Conservation (phyloP, 192 early-diverging fungal species). For the Coemansia sp. region DNA sequence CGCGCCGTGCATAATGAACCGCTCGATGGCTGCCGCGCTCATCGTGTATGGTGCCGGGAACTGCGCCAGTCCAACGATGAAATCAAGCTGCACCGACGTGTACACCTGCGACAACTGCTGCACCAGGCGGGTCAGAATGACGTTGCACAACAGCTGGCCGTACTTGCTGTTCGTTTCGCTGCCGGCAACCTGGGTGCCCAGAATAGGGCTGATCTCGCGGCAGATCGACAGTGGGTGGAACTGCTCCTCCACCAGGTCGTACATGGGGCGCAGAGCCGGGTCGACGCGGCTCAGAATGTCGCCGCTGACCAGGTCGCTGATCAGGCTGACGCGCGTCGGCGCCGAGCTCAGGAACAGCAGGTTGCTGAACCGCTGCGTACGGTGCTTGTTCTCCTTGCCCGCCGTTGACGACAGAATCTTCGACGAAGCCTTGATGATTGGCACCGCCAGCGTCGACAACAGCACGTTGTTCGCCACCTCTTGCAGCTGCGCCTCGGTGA, state of each 20-base stretch:
- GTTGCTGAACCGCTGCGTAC: conserved; percentile 75
- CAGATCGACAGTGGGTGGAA: conserved; percentile 99
- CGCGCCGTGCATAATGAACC: conserved; percentile 98
- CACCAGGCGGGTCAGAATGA: conserved; percentile 94
- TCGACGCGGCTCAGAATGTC: conserved; percentile 81
- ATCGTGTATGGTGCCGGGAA: conserved; percentile 87
- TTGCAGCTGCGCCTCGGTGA: conserved; percentile 83
- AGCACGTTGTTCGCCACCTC: conserved; percentile 90
- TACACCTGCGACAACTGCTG: conserved; percentile 99
- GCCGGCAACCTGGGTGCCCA: conserved; percentile 63
- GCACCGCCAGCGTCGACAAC: conserved; percentile 92
- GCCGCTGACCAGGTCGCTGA: conserved; percentile 88
- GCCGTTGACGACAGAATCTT: conserved; percentile 68
- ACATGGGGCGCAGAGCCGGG: conserved; percentile 88
- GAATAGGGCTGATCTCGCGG: conserved; percentile 91
- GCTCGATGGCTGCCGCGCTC: conserved; percentile 86
- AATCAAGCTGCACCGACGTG: conserved; percentile 93
- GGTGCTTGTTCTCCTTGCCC: conserved; percentile 73
- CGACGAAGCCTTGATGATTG: conserved; percentile 87
- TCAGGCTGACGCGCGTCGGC: conserved; percentile 86
- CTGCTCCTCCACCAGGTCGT: conserved; percentile 95
- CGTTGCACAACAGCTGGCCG: conserved; percentile 90
- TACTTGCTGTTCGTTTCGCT: conserved; percentile 84
- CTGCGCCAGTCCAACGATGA: conserved; percentile 82
- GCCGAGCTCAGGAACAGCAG: conserved; percentile 81